phyloP scores from a whole-genome alignment of 23 red algal species.

The Gracilaria domingensis region DNA sequence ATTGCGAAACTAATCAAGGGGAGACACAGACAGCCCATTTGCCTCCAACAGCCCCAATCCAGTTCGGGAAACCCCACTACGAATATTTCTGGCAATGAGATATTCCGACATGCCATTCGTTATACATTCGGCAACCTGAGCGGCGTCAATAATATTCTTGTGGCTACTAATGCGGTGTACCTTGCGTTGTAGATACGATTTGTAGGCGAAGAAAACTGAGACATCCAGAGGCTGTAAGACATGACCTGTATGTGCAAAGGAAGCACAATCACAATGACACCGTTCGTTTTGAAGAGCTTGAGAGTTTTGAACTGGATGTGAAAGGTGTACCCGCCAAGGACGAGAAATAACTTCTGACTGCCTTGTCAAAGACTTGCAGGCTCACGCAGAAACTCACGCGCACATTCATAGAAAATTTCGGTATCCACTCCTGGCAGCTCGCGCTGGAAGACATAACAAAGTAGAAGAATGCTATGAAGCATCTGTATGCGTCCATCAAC shows the following conservation, averaged over 20 bases:
- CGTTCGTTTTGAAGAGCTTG: not conserved
- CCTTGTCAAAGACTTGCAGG: not conserved
- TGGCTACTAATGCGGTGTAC: not conserved
- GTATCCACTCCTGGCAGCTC: not conserved
- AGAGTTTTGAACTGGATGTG: not conserved
- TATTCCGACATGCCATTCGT: not conserved
- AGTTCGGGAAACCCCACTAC: no score
- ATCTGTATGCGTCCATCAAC: not conserved
- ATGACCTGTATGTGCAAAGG: not conserved
- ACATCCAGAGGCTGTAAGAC: slow-evolving; percentile 24
- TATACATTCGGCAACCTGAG: not conserved
- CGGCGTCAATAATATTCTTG: not conserved
- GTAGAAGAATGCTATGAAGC: not conserved
- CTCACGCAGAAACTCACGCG: not conserved
- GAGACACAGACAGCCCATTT: no score
- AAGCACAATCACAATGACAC: slow-evolving; percentile 13
- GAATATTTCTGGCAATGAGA: not conserved
- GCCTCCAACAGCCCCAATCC: no score
- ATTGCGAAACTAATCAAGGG: no score
- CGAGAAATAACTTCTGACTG: slow-evolving; percentile 11
- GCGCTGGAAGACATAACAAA: slow-evolving; percentile 2
- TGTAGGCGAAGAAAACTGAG: slow-evolving; percentile 4
- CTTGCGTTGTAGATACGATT: not conserved
- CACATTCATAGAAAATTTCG: slow-evolving; percentile 6
- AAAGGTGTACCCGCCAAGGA: not conserved